Evolutionary conservation across 169 alveolate genomes (phyloP).

Genomic region (Cryptosporidium viatorum): DNA sequence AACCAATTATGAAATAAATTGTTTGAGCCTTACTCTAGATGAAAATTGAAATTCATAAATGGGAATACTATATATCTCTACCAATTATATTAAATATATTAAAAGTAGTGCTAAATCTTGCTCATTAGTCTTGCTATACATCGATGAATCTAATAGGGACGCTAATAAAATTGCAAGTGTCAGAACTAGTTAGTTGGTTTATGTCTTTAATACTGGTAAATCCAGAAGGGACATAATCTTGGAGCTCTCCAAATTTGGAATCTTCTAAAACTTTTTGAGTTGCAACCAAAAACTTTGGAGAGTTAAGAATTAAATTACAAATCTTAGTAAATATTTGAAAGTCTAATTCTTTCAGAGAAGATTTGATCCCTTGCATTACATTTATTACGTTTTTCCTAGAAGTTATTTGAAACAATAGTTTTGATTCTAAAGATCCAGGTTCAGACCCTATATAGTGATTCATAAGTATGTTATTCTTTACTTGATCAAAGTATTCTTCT

Average conservation of each 20-base stretch:
- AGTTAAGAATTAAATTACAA: neutral
- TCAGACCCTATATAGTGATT: neutral
- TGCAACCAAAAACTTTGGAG: constrained; percentile 35
- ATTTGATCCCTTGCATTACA: neutral
- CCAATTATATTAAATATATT: too few relatives aligned
- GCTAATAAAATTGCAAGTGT: neutral
- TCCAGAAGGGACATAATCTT: constrained; percentile 8
- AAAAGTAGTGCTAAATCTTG: neutral
- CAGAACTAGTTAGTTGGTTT: neutral
- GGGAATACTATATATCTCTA: too few relatives aligned
- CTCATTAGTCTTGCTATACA: neutral
- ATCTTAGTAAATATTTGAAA: neutral
- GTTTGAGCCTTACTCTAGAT: neutral
- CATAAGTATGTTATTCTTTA: neutral
- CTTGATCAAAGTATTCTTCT: neutral
- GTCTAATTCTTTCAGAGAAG: neutral
- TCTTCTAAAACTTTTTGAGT: neutral
- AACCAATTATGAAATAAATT: too few relatives aligned
- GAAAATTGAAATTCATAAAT: too few relatives aligned
- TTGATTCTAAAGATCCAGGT: neutral
- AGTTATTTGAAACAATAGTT: neutral
- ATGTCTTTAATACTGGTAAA: neutral
- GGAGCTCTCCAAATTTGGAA: neutral
- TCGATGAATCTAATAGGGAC: constrained; percentile 12
- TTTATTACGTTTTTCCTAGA: neutral